Evolutionary conservation across 805 yeast species (phyloP).

Genomic region (Candida sithepensis): DNA sequence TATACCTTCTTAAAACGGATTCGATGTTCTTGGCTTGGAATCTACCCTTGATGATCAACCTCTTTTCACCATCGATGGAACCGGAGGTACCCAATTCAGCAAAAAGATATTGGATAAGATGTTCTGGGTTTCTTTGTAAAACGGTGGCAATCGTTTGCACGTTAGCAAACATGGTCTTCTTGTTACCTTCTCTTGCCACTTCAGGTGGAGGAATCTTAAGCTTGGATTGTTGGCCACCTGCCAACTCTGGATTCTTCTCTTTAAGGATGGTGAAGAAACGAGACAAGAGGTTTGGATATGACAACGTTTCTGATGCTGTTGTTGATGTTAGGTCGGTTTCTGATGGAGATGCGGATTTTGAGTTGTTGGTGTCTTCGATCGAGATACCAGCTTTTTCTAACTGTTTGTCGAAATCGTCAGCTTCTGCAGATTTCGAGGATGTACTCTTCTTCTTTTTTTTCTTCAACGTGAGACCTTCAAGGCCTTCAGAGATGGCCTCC

Average conservation of each 20-base stretch:
- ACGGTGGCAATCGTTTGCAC: conserved; percentile 92
- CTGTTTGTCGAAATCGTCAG: conserved; percentile 83
- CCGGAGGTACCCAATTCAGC: conserved; percentile 99
- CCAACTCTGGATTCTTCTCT: conserved; percentile 95
- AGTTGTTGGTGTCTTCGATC: conserved; percentile 35
- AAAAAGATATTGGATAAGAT: conserved; percentile 91
- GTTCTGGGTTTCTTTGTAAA: conserved; percentile 95
- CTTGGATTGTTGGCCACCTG: conserved; percentile 93
- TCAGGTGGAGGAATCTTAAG: conserved; percentile 97
- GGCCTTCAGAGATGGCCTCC: conserved; percentile 50
- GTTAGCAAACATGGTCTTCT: conserved; percentile 94
- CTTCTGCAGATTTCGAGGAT: conserved; percentile 49
- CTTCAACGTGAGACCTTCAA: conserved; percentile 70
- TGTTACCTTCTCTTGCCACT: conserved; percentile 95
- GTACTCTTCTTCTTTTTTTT: conserved; percentile 78
- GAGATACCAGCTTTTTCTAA: conserved; percentile 87
- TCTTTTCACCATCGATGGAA: conserved; percentile 95
- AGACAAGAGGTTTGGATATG: conserved; percentile 73
- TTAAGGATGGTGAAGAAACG: conserved; percentile 85
- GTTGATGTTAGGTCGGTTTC: not conserved
- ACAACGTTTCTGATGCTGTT: conserved; percentile 36
- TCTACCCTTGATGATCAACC: conserved; percentile 96
- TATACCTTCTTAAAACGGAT: conserved; percentile 92
- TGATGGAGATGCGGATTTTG: conserved; percentile 4
- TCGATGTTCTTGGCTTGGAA: conserved; percentile 98